A percentile compares a stretch with the other conserved stretches of the same genome.
Conservation (phyloP, 2,329 filamentous ascomycete genomes). For the Penicillium sp. region DNA sequence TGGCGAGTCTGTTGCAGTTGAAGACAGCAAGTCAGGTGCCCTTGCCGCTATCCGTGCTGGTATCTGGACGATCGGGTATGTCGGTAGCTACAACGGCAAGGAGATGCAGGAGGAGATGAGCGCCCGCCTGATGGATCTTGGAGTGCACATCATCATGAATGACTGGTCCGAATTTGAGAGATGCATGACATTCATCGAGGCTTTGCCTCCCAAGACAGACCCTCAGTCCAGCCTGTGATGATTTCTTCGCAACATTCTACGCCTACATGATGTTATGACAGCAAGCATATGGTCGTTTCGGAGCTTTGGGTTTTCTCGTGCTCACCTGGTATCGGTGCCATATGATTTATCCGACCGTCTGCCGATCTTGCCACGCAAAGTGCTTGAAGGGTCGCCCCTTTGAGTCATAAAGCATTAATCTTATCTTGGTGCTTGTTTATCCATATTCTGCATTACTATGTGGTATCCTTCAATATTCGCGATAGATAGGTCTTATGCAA, state of each 20-base stretch:
- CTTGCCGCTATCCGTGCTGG: slow-evolving; percentile 73
- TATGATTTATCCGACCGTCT: background rate
- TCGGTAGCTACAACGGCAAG: slow-evolving; percentile 68
- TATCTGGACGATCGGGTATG: slow-evolving; percentile 81
- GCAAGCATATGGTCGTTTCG: slow-evolving; percentile 31
- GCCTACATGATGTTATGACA: slow-evolving; percentile 34
- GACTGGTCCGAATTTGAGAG: slow-evolving; percentile 49
- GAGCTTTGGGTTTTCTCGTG: slow-evolving; percentile 15
- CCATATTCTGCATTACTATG: slow-evolving; percentile 11
- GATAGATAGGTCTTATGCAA: slow-evolving; percentile 15
- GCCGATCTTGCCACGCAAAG: background rate
- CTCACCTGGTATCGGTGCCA: background rate
- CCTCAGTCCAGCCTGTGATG: slow-evolving; percentile 20
- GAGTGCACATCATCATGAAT: slow-evolving; percentile 61
- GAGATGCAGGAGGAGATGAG: slow-evolving; percentile 66
- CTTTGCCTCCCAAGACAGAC: slow-evolving; percentile 8
- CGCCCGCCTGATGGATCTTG: slow-evolving; percentile 59
- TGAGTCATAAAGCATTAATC: background rate
- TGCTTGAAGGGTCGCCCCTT: background rate
- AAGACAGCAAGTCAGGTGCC: slow-evolving; percentile 85
- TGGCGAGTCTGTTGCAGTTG: slow-evolving; percentile 73
- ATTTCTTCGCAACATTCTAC: background rate
- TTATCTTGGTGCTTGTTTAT: background rate
- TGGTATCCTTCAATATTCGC: background rate
- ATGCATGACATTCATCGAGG: slow-evolving; percentile 46